Conservation (phyloP, 2,329 filamentous ascomycete species). For the Balansia obtecta region DNA sequence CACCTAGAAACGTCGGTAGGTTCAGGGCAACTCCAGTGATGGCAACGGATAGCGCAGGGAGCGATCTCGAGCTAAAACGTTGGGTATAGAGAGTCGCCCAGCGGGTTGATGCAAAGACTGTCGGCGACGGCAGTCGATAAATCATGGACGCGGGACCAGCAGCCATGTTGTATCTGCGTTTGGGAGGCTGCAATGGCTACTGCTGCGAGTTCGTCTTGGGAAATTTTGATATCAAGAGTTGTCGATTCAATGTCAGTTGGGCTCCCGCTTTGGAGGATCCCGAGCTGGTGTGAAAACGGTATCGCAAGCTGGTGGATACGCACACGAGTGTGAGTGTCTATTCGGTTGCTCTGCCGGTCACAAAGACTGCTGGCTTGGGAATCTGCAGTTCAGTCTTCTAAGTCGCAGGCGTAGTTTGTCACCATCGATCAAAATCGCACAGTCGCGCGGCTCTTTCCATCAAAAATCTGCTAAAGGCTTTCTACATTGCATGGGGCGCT, state of each 20-base stretch:
- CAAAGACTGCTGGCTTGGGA: neutral
- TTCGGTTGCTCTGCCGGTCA: too few relatives aligned
- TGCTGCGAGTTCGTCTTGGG: neutral
- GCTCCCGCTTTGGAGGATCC: neutral
- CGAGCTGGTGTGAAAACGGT: too few relatives aligned
- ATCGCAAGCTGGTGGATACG: too few relatives aligned
- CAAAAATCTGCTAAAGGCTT: slow-evolving; percentile 20
- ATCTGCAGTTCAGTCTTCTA: neutral
- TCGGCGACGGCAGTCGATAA: slow-evolving; percentile 36
- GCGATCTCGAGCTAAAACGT: slow-evolving; percentile 32
- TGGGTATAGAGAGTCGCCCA: slow-evolving; percentile 32
- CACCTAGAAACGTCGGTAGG: slow-evolving; percentile 51
- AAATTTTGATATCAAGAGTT: neutral
- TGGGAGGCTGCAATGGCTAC: neutral
- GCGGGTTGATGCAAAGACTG: slow-evolving; percentile 27
- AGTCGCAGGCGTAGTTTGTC: neutral
- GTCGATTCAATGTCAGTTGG: neutral
- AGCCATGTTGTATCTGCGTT: slow-evolving; percentile 1
- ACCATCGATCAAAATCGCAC: slow-evolving; percentile 11
- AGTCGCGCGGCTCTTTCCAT: slow-evolving; percentile 5
- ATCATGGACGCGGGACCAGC: slow-evolving; percentile 35
- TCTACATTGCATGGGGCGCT: slow-evolving; percentile 10
- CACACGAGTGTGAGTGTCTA: too few relatives aligned
- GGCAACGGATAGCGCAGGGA: slow-evolving; percentile 43
- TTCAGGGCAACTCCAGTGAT: slow-evolving; percentile 47